Percentiles rank a stretch among this genome's conserved stretches.
Conservation (phyloP, 768 basidiomycete species). For the Xerocomellus dryophilus region DNA sequence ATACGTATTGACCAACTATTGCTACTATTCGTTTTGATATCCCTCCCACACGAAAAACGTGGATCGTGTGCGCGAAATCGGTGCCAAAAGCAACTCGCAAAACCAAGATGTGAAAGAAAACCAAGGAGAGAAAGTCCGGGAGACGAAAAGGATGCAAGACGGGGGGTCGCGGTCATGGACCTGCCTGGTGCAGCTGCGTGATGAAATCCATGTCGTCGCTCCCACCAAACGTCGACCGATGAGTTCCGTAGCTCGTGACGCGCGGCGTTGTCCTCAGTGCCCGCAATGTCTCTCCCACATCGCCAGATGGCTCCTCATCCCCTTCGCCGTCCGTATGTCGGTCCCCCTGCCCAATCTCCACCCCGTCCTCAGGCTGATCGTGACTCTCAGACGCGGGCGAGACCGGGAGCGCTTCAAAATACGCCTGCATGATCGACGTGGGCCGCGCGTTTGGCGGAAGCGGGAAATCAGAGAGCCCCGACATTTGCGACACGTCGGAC, state of each 20-base stretch:
- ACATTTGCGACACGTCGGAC: constrained; percentile 61
- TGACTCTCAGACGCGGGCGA: neutral
- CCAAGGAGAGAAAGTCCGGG: no score
- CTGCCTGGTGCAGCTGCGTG: constrained; percentile 9
- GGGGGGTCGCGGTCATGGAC: constrained; percentile 6
- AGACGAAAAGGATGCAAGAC: neutral
- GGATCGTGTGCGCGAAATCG: constrained; percentile 4
- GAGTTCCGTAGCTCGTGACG: constrained; percentile 12
- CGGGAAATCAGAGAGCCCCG: constrained; percentile 71
- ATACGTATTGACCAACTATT: constrained; percentile 5
- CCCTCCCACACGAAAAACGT: constrained; percentile 6
- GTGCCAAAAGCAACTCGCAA: constrained; percentile 3
- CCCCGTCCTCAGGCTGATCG: neutral
- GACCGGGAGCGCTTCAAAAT: constrained; percentile 32
- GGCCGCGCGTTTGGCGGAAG: constrained; percentile 45
- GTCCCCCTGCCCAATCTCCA: neutral
- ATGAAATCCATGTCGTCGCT: constrained; percentile 25
- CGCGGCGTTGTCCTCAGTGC: constrained; percentile 7
- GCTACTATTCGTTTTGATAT: constrained; percentile 7
- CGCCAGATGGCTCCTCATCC: constrained; percentile 3
- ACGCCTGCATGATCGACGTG: constrained; percentile 44
- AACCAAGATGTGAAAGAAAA: constrained; percentile 6
- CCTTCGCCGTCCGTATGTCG: neutral
- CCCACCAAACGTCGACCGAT: constrained; percentile 26
- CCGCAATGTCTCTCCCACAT: constrained; percentile 16